Base-by-base conservation (phyloP, 2,329 filamentous ascomycete genomes). In the Akanthomyces muscarius region DNA sequence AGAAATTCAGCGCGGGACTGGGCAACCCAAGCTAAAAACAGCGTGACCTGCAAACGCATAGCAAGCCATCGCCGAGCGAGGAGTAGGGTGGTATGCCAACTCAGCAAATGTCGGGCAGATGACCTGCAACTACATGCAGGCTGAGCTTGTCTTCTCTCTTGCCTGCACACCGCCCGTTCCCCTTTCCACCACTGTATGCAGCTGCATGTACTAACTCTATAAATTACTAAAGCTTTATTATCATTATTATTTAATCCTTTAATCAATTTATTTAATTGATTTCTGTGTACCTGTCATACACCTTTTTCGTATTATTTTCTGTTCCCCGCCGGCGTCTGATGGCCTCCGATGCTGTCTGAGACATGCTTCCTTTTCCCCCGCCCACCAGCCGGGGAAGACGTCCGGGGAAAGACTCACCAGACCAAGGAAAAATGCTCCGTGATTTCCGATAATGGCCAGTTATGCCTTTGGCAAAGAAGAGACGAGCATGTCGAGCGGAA, bases 31-130 rank as follows among this genome's bases (percentile, higher is more conserved):
- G 38, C 58, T 41, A 41, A 54, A 61, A 61, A 58, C 53, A 36
- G 54, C 61, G 61, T 63, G 61, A 63, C 61, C 61, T 63, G 61
- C 53, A 58, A 63, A 63, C 51, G 45, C 52, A 62, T 33, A 67
- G 61, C 61, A 70, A 70, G 52, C 45, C 53, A n/a, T 28, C 3
- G 1, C 33, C 23, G n/a, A 59, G n/a, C 14, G 30, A 47, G 14
- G 18, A 23, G 21, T 42, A 21, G 58, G 65, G 68, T 66, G 65
- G 67, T 60, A 65, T 72, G 72, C 72, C 73, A 75, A 64, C 73
- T 75, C 73, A 75, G 71, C 73, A 73, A 66, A 68, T 66, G 63
- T 55, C 64, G 65, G 67, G 72, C 74, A 75, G 73, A 75, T 76
- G 74, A 76, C 74, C 73, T 47, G 23, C 36, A 25, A 57, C 36